Percentiles rank a stretch among this genome's conserved stretches.
Evolutionary conservation across 352 stramenopile genomes (phyloP).

Genomic region (Phytophthora constricta): DNA sequence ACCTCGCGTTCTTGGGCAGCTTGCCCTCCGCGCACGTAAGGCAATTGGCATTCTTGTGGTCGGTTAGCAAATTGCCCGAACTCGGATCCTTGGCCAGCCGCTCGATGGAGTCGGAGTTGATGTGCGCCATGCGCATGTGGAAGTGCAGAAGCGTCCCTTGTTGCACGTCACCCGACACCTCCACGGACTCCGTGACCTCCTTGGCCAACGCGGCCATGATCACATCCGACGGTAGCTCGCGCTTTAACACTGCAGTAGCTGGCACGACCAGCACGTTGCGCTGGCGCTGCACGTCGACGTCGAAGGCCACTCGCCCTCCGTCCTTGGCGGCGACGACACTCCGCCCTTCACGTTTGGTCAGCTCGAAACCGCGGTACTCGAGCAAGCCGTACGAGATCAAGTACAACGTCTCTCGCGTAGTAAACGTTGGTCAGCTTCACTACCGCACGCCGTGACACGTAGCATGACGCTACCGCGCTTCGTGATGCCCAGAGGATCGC

Average conservation of each 20-base stretch:
- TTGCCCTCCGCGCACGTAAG: constrained; percentile 22
- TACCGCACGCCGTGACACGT: background rate
- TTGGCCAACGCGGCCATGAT: constrained; percentile 4
- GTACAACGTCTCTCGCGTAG: background rate
- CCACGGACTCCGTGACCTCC: background rate
- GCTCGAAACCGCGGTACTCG: too few relatives aligned
- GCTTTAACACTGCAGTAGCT: background rate
- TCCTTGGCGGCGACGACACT: constrained; percentile 5
- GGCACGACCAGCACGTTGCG: constrained; percentile 1
- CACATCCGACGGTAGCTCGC: background rate
- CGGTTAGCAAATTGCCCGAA: constrained; percentile 5
- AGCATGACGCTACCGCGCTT: background rate
- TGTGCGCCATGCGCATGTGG: constrained; percentile 5
- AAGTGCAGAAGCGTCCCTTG: too few relatives aligned
- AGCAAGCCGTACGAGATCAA: background rate
- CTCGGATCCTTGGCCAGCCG: background rate
- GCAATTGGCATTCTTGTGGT: constrained; percentile 7
- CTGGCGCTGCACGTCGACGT: background rate
- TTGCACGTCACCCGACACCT: background rate
- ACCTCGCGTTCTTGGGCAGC: constrained; percentile 14
- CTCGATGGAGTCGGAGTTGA: constrained; percentile 9
- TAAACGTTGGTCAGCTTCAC: background rate
- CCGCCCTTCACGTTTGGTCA: too few relatives aligned
- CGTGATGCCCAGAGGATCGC: background rate
- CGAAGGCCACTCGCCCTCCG: constrained; percentile 2